phyloP scores from a whole-genome alignment of 129 eudicot genomes.

The Daucus carota region DNA sequence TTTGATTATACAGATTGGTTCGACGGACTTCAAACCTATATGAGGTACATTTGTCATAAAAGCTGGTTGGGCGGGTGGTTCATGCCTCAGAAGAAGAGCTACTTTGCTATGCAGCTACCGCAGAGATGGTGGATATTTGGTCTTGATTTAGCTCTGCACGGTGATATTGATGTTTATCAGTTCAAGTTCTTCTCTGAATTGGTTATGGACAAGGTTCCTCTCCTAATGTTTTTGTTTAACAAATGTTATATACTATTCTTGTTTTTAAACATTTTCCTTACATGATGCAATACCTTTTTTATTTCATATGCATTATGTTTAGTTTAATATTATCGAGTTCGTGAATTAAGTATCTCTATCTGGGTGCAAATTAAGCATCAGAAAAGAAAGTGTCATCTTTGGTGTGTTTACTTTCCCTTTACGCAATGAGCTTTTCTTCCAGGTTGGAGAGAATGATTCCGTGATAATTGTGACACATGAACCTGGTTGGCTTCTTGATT shows the following conservation, averaged over 20 bases:
- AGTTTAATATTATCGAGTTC: not conserved
- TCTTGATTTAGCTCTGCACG: conserved; percentile 91
- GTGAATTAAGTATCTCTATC: not conserved
- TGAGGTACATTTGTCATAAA: conserved; percentile 96
- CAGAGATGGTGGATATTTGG: conserved; percentile 99
- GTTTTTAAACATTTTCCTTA: not conserved
- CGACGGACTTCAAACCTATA: conserved; percentile 93
- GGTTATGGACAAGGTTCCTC: conserved; percentile 67
- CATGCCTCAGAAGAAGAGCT: conserved; percentile 97
- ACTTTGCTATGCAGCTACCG: conserved; percentile 86
- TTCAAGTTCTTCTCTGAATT: conserved; percentile 88
- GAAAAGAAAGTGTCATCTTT: not conserved
- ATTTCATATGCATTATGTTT: not conserved
- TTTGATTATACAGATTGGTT: conserved; percentile 72
- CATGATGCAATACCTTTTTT: not conserved
- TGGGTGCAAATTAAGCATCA: not conserved
- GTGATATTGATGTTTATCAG: conserved; percentile 89
- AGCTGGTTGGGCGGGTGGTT: conserved; percentile 99
- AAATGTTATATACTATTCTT: not conserved
- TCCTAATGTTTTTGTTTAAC: not conserved
- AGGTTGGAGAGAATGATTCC: conserved; percentile 82
- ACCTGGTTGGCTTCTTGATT: conserved; percentile 93
- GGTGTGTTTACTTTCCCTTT: not conserved
- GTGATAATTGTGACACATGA: conserved; percentile 98
- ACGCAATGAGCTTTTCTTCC: conserved; percentile 5